These are phyloP conservation scores for Ehretia macrophylla DNA, from an alignment of 257 asterid species.

Conservation along the genomic window DNA sequence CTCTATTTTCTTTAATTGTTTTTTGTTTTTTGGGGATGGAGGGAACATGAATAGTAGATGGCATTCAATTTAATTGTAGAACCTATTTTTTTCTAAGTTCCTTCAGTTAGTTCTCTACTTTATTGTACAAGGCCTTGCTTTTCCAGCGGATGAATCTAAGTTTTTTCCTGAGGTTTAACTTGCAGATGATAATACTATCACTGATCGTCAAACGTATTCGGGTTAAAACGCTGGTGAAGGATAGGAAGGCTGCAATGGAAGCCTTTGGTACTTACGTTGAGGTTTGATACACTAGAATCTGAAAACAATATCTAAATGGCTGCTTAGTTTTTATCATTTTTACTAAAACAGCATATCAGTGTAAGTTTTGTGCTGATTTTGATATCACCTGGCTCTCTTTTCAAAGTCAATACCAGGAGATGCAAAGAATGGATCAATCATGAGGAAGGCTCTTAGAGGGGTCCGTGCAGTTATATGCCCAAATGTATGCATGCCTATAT, in stretches of 20 bases:
- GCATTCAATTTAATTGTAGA: too few species aligned
- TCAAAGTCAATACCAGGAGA: conserved; percentile 73
- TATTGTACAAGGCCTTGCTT: too few species aligned
- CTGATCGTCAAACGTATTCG: conserved; percentile 70
- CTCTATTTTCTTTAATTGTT: too few species aligned
- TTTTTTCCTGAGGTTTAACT: conserved; percentile 4
- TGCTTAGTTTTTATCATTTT: too few species aligned
- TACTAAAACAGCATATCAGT: background rate
- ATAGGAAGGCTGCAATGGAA: conserved; percentile 82
- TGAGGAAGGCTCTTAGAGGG: conserved; percentile 77
- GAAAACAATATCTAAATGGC: too few species aligned
- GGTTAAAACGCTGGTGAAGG: conserved; percentile 84
- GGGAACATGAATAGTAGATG: too few species aligned
- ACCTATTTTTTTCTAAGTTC: too few species aligned
- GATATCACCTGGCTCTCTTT: conserved; percentile 11
- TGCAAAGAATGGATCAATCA: conserved; percentile 42
- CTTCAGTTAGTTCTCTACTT: too few species aligned
- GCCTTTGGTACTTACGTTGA: conserved; percentile 97
- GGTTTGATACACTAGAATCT: conserved; percentile 37
- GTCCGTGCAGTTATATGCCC: conserved; percentile 81
- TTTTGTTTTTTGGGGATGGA: too few species aligned
- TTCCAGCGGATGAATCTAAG: too few species aligned
- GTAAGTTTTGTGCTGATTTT: conserved; percentile 8
- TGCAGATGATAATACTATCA: conserved; percentile 79
- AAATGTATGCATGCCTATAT: conserved; percentile 41